These are phyloP conservation scores for Haematococcus sp. DNA, from an alignment of 139 green algal species.

Conservation along the genomic window DNA sequence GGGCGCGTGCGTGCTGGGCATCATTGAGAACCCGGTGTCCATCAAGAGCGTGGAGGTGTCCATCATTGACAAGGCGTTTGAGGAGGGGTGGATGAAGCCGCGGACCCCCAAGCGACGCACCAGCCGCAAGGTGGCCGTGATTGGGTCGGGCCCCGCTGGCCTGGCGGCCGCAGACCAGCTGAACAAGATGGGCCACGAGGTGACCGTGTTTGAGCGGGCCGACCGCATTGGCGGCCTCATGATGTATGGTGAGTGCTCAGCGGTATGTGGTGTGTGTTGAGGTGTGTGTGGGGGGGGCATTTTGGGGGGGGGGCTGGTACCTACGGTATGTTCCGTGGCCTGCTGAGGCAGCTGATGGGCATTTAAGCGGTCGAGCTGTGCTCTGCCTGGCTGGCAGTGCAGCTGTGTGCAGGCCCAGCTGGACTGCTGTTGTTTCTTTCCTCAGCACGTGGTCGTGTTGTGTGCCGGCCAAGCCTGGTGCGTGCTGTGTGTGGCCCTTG, in stretches of 20 bases:
- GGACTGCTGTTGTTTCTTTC: no score
- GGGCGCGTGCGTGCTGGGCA: slow-evolving; percentile 92
- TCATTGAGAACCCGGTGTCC: slow-evolving; percentile 94
- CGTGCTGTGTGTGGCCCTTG: no score
- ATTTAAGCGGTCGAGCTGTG: background rate
- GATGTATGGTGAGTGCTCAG: slow-evolving; percentile 79
- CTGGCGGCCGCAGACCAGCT: slow-evolving; percentile 95
- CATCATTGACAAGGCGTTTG: slow-evolving; percentile 95
- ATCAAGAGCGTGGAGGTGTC: slow-evolving; percentile 96
- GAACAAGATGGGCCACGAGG: slow-evolving; percentile 90
- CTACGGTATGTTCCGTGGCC: background rate
- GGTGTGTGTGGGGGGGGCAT: background rate
- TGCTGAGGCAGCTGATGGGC: no score
- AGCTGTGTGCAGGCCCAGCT: no score
- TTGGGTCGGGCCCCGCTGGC: slow-evolving; percentile 88
- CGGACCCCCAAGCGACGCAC: slow-evolving; percentile 77
- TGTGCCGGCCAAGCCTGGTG: no score
- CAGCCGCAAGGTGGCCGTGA: slow-evolving; percentile 78
- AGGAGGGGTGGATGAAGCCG: slow-evolving; percentile 94
- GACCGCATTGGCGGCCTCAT: slow-evolving; percentile 94
- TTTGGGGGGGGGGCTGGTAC: no score
- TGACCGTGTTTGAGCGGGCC: slow-evolving; percentile 92
- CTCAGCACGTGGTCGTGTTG: no score
- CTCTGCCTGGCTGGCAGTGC: background rate
- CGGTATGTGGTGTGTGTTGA: background rate